phyloP scores from a whole-genome alignment of 176 grass and related monocot genomes.

The Rhynchospora tenuis region DNA sequence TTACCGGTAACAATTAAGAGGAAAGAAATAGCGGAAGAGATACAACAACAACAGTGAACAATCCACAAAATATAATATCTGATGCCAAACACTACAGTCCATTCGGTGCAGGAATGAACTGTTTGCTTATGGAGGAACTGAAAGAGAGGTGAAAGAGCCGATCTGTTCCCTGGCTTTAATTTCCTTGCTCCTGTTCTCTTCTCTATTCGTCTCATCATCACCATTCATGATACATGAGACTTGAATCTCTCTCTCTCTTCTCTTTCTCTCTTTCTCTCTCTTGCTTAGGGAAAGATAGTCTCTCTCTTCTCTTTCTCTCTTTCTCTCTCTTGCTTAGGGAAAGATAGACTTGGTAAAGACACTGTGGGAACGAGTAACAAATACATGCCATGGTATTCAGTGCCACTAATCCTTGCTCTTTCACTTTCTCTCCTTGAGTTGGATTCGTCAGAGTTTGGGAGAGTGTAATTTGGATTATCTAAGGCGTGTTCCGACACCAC shows the following conservation, averaged over 20 bases:
- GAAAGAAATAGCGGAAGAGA: too few relatives aligned
- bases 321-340: background rate
- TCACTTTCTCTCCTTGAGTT: background rate
- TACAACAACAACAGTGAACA: slow-evolving; percentile 10
- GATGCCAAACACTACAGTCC: slow-evolving; percentile 19
- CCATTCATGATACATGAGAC: slow-evolving; percentile 16
- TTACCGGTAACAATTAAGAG: too few relatives aligned
- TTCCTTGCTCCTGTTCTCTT: background rate
- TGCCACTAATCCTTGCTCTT: slow-evolving; percentile 24
- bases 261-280: slow-evolving; percentile 2
- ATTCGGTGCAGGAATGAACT: slow-evolving; percentile 2
- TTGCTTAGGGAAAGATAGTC: background rate
- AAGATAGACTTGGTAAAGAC: background rate
- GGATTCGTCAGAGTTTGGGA: slow-evolving; percentile 6
- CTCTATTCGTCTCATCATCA: background rate
- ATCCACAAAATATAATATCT: background rate
- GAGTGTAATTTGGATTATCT: slow-evolving; percentile 20
- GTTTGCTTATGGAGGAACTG: slow-evolving; percentile 13
- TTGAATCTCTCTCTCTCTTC: background rate
- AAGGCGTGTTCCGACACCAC: background rate
- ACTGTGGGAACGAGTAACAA: background rate
- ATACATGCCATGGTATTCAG: slow-evolving; percentile 25
- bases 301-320: background rate
- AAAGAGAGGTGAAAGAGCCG: background rate
- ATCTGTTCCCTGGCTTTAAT: slow-evolving; percentile 2